Conservation (phyloP, 148 eudicot species). For the Rhododendron griersonianum region DNA sequence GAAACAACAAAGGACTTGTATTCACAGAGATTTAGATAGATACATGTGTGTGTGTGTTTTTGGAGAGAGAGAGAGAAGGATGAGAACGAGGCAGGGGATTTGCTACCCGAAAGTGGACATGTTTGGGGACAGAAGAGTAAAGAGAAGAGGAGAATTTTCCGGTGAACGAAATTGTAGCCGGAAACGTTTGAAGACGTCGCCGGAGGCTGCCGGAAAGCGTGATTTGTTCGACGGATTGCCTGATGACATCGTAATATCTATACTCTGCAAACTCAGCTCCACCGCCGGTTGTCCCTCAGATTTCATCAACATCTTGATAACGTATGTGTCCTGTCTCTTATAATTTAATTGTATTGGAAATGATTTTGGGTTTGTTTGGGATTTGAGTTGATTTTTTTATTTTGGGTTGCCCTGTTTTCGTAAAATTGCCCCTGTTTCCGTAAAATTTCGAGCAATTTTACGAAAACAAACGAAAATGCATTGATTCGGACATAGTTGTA, state of each 20-base stretch:
- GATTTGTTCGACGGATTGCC: slow-evolving; percentile 47
- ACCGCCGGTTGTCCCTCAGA: slow-evolving; percentile 44
- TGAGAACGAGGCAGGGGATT: slow-evolving; percentile 60
- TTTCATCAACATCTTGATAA: slow-evolving; percentile 37
- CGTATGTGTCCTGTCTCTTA: slow-evolving; percentile 25
- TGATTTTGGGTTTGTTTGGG: not conserved
- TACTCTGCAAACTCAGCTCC: slow-evolving; percentile 47
- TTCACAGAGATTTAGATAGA: not conserved
- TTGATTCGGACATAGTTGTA: too few species aligned
- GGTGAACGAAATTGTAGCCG: slow-evolving; percentile 16
- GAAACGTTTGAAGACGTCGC: slow-evolving; percentile 25
- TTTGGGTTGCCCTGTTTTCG: not conserved
- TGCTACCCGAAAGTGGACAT: slow-evolving; percentile 22
- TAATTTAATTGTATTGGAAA: not conserved
- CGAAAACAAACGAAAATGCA: not conserved
- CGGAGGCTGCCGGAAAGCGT: slow-evolving; percentile 13
- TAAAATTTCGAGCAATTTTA: not conserved
- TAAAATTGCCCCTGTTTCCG: too few species aligned
- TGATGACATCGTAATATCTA: slow-evolving; percentile 44
- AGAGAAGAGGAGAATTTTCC: slow-evolving; percentile 8
- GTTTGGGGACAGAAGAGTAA: slow-evolving; percentile 6
- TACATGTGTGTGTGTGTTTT: not conserved
- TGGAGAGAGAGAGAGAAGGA: slow-evolving; percentile 8
- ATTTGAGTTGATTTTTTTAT: not conserved
- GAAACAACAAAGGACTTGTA: not conserved